A percentile compares a stretch with the other conserved stretches of the same genome.
These are phyloP conservation scores for Trametes pubescens DNA, from an alignment of 1,284 basidiomycete species.

Conservation along the genomic window DNA sequence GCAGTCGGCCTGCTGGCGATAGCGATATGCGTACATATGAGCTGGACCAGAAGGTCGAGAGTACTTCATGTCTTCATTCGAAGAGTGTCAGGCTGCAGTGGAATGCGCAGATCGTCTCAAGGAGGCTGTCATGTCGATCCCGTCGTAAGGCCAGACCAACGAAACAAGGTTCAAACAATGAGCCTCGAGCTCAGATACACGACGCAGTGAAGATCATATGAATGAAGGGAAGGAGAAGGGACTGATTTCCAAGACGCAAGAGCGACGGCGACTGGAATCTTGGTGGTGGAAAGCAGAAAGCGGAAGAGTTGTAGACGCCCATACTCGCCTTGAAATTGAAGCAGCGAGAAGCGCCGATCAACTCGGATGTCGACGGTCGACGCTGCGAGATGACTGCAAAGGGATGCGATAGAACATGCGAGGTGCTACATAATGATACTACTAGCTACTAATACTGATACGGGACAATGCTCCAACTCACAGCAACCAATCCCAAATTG, in stretches of 20 bases:
- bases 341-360: too few species aligned
- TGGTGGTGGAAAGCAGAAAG: not conserved
- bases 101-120: constrained; percentile 6
- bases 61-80: not conserved
- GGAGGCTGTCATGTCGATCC: constrained; percentile 10
- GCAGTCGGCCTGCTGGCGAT: not conserved
- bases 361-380: too few species aligned
- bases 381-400: not conserved
- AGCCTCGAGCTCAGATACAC: not conserved
- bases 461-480: not conserved
- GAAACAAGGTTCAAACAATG: not conserved
- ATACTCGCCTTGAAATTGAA: not conserved
- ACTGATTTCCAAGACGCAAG: not conserved
- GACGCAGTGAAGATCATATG: not conserved
- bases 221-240: not conserved
- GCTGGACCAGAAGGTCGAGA: not conserved
- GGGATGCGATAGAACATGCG: constrained; percentile 14
- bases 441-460: constrained; percentile 30
- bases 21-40: not conserved
- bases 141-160: not conserved
- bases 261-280: not conserved
- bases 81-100: not conserved
- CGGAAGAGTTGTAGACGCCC: not conserved
- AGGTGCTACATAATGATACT: constrained; percentile 30
- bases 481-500: not conserved